Percentiles rank a stretch among this genome's conserved stretches.
phyloP scores from a whole-genome alignment of 345 rosid species.

The Eutrema heterophyllum region DNA sequence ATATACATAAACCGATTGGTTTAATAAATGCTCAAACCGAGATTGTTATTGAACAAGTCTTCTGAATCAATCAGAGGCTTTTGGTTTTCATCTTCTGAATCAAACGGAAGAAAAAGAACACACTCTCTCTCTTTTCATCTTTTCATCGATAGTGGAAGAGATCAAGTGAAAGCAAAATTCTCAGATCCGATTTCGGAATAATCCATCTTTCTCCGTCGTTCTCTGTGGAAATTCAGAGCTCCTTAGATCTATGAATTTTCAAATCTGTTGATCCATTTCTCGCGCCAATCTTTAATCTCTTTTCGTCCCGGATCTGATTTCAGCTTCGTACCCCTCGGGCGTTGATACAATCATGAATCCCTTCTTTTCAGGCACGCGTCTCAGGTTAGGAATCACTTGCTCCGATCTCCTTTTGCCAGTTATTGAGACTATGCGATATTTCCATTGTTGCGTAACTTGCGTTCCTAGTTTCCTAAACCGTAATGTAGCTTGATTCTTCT shows the following conservation, averaged over 20 bases:
- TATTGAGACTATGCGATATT: not conserved
- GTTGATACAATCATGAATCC: constrained; percentile 83
- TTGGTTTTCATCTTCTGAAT: too few relatives aligned
- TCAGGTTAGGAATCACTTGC: constrained; percentile 48
- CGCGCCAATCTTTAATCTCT: not conserved
- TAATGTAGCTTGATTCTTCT: constrained; percentile 16
- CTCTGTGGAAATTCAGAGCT: constrained; percentile 1
- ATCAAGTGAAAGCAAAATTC: constrained; percentile 4
- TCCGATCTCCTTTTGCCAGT: constrained; percentile 6
- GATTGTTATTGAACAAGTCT: not conserved
- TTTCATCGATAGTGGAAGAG: constrained; percentile 16
- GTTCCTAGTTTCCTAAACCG: not conserved
- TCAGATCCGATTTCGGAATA: constrained; percentile 14
- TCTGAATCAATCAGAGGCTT: too few relatives aligned
- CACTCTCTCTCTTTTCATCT: constrained; percentile 2
- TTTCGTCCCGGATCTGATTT: constrained; percentile 17
- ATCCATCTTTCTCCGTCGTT: not conserved
- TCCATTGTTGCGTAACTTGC: not conserved
- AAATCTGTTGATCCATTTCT: not conserved
- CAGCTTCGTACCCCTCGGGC: not conserved
- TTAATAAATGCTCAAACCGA: too few relatives aligned
- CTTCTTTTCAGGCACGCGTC: constrained; percentile 94
- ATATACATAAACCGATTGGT: not conserved
- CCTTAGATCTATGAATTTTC: constrained; percentile 4
- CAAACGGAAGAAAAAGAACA: not conserved